A percentile compares a stretch with the other conserved stretches of the same genome.
These are phyloP conservation scores for Xylaria sp. DNA, from an alignment of 2,329 filamentous ascomycete genomes.

Conservation along the genomic window DNA sequence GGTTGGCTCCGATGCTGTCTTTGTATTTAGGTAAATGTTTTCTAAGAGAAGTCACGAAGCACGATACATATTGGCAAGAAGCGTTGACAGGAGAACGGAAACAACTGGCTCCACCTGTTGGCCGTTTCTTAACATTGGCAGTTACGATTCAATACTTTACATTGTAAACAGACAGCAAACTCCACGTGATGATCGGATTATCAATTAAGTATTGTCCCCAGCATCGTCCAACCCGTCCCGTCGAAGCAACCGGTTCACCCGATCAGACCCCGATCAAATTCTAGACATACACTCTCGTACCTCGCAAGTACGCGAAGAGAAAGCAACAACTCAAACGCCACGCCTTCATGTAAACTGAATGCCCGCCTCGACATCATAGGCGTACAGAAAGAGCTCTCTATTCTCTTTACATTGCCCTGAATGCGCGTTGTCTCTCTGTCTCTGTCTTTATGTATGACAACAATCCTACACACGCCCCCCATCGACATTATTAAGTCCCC, in stretches of 20 bases:
- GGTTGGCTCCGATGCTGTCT: not conserved
- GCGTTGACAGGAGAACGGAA: no score
- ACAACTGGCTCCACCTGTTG: no score
- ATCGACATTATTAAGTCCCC: not conserved
- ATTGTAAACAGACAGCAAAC: no score
- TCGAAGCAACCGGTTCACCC: not conserved
- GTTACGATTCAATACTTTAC: no score
- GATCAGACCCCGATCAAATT: not conserved
- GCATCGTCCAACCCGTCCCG: conserved; percentile 6
- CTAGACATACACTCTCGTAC: not conserved
- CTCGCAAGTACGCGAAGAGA: not conserved
- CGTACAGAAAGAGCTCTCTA: not conserved
- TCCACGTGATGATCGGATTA: no score
- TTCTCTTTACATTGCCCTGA: conserved; percentile 3
- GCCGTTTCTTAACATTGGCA: no score
- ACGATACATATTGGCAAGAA: not conserved
- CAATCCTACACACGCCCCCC: not conserved
- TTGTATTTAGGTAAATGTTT: not conserved
- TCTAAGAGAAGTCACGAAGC: not conserved
- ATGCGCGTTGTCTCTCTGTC: not conserved
- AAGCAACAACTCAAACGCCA: not conserved
- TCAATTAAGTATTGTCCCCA: not conserved
- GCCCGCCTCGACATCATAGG: not conserved
- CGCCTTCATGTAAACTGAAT: no score
- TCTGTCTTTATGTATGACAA: conserved; percentile 6